phyloP scores from a whole-genome alignment of 768 basidiomycete genomes.

The Boletus edulis region DNA sequence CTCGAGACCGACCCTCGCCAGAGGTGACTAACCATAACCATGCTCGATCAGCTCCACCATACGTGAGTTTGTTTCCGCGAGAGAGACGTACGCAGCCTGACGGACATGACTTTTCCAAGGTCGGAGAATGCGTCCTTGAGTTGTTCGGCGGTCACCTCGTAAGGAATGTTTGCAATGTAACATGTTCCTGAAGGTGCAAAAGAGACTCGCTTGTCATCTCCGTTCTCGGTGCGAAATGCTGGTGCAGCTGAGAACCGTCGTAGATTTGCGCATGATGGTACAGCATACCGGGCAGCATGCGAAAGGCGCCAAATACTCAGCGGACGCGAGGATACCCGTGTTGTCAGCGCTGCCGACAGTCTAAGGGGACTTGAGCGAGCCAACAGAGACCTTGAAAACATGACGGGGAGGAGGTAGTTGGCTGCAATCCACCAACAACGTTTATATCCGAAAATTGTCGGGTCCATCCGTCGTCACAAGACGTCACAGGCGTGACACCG shows the following conservation, averaged over 20 bases:
- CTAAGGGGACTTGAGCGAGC: constrained; percentile 9
- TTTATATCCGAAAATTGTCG: constrained; percentile 15
- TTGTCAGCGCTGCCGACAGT: constrained; percentile 6
- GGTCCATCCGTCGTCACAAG: constrained; percentile 15
- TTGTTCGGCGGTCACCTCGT: constrained; percentile 38
- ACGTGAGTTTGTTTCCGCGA: background rate
- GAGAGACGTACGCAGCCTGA: constrained; percentile 42
- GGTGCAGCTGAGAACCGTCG: constrained; percentile 22
- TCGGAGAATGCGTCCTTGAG: constrained; percentile 40
- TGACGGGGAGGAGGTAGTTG: background rate
- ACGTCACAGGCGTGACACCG: constrained; percentile 20
- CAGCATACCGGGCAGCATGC: background rate
- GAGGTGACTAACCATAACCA: constrained; percentile 13
- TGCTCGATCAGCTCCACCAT: background rate
- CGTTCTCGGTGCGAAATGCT: constrained; percentile 2
- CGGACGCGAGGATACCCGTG: constrained; percentile 14
- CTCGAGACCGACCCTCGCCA: constrained; percentile 38
- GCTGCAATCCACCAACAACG: background rate
- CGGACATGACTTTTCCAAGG: constrained; percentile 40
- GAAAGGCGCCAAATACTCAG: constrained; percentile 8
- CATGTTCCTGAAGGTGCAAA: constrained; percentile 37
- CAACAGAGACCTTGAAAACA: constrained; percentile 25
- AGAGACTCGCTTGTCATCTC: background rate
- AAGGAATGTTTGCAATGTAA: constrained; percentile 57
- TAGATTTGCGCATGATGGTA: background rate